Evolutionary conservation across 768 basidiomycete species (phyloP), one percentile per base, ranked within the genome.

Genomic region (Crepidotus variabilis): DNA sequence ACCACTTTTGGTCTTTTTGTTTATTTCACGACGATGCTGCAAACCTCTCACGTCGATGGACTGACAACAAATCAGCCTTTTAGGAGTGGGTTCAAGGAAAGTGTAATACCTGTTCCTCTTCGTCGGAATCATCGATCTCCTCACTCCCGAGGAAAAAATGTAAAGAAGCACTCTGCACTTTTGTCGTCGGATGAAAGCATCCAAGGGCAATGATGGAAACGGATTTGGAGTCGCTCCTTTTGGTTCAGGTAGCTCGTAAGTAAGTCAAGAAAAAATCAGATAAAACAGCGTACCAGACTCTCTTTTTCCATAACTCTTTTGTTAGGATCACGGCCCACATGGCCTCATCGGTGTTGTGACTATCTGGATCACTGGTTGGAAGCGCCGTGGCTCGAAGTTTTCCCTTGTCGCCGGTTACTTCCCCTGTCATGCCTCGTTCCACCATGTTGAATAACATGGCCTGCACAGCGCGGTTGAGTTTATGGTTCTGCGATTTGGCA

Each of bases 271-370:
- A 52, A 16, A 23, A 21, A 23, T 10, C 46, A 47, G 10, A 34
- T 39, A 33, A 32, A 14, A 23, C 16, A 24, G 70, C 77, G 18
- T 55, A 87, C 94, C 97, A 99, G 23, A 94, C 82, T 39, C 86
- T 84, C 72, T 95, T 98, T 67, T 83, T 82, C 97, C 96, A 98
- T 13, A 98, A 77, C 64, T 98, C 94, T 69, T 91, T 90, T 16
- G 93, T 91, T 53, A 98, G 72, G 45, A 95, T 87, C 50, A 99
- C 86, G 3, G 97, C 96, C 95, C 96, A 98, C 86, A 97, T 90
- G 2, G 95, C 94, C 63, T 98, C 97, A 32, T 93, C 90, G 1
- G 86, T 84, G 50, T 75, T 78, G 54, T 73, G 70, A 24, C 71
- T 69, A 11, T 71, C 67, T n/a, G 69, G 69, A 57, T 79, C 76